Evolutionary conservation across 331 rosid genomes (phyloP).

Genomic region (Telfairia occidentalis): DNA sequence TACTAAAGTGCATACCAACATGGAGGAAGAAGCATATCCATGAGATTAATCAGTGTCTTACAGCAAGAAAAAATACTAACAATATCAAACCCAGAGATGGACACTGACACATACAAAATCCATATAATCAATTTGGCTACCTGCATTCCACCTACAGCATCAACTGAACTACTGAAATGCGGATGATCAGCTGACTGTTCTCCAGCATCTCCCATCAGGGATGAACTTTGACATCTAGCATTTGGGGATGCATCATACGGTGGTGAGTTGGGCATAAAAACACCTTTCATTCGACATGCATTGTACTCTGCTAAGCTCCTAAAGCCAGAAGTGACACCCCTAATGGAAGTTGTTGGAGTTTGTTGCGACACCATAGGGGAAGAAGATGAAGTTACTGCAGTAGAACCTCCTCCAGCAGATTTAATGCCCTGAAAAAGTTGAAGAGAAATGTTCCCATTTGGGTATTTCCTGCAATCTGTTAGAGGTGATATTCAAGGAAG

Average conservation of each 20-base stretch:
- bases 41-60: not conserved
- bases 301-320: conserved; percentile 52
- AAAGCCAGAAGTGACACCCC: conserved; percentile 45
- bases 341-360: conserved; percentile 48
- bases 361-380: conserved; percentile 49
- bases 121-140: conserved; percentile 22
- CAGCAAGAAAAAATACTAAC: conserved; percentile 5
- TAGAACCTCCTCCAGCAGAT: conserved; percentile 48
- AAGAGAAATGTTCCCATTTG: conserved; percentile 32
- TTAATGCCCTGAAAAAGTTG: conserved; percentile 55
- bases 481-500: conserved; percentile 24
- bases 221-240: conserved; percentile 59
- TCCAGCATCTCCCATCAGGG: conserved; percentile 51
- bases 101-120: not conserved
- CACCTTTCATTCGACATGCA: conserved; percentile 46
- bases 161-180: conserved; percentile 42
- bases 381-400: conserved; percentile 48
- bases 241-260: conserved; percentile 63
- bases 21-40: not conserved
- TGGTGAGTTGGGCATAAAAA: conserved; percentile 52
- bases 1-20: not conserved
- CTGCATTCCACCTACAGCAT: conserved; percentile 63
- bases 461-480: conserved; percentile 33
- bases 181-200: conserved; percentile 49
- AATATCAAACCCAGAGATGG: not conserved